These are phyloP conservation scores for Sporothrix brunneoviolacea DNA, from an alignment of 2,329 filamentous ascomycete genomes.

Conservation along the genomic window DNA sequence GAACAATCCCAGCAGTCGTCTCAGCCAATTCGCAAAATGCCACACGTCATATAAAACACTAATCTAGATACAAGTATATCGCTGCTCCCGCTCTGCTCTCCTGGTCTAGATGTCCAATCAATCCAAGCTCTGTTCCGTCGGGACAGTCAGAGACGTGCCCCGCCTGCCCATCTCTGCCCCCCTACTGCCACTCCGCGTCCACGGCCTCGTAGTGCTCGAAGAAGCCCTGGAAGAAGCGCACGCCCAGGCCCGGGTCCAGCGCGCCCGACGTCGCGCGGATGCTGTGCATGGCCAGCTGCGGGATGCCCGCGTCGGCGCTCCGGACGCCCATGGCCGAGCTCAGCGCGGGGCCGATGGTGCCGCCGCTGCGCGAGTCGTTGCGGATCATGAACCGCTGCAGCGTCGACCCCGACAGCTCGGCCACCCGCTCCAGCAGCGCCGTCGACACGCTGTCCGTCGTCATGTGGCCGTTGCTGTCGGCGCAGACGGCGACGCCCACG, in stretches of 20 bases:
- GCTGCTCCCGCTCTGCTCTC: too few species aligned
- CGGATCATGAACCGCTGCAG: slow-evolving; percentile 91
- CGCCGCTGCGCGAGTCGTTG: slow-evolving; percentile 82
- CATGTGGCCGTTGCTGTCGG: slow-evolving; percentile 91
- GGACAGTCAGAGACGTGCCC: too few species aligned
- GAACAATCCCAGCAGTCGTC: too few species aligned
- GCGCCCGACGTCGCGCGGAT: slow-evolving; percentile 83
- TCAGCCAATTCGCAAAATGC: too few species aligned
- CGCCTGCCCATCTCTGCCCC: too few species aligned
- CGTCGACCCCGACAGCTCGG: slow-evolving; percentile 62
- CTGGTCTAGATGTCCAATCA: too few species aligned
- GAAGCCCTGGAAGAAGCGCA: slow-evolving; percentile 84
- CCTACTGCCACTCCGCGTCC: slow-evolving; percentile 63
- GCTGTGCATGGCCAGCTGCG: slow-evolving; percentile 90
- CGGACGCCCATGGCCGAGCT: slow-evolving; percentile 73
- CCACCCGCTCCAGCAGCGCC: slow-evolving; percentile 70
- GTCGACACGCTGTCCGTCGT: slow-evolving; percentile 86
- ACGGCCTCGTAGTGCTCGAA: slow-evolving; percentile 80
- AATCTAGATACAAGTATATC: too few species aligned
- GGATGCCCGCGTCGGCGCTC: slow-evolving; percentile 80
- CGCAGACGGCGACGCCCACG: slow-evolving; percentile 71
- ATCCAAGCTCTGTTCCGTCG: too few species aligned
- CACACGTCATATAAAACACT: too few species aligned
- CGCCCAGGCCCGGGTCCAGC: slow-evolving; percentile 79
- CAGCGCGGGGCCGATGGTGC: slow-evolving; percentile 91